A percentile compares a stretch with the other conserved stretches of the same genome.
phyloP scores from a whole-genome alignment of 345 rosid genomes.

The Trapa bicornis region DNA sequence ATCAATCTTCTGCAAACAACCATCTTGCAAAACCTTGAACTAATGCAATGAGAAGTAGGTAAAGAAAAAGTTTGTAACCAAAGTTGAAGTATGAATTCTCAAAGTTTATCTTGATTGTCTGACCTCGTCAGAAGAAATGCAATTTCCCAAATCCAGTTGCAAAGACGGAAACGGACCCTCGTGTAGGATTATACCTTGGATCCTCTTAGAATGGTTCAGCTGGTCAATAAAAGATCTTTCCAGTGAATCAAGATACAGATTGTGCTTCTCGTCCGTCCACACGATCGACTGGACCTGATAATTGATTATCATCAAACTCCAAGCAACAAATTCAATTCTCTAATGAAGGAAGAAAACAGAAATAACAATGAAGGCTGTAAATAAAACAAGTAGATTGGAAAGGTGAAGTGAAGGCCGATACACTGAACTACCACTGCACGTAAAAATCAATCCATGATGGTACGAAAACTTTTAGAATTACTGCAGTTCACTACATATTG shows the following conservation, averaged over 20 bases:
- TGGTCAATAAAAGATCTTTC: conserved; percentile 66
- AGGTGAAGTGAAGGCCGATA: neutral
- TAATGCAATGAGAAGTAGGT: conserved; percentile 13
- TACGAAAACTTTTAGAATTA: neutral
- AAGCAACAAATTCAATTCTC: neutral
- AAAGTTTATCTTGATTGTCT: conserved; percentile 4
- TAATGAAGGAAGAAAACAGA: neutral
- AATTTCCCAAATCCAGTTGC: conserved; percentile 7
- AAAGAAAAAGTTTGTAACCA: neutral
- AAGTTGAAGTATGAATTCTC: neutral
- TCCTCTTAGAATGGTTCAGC: conserved; percentile 17
- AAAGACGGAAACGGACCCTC: conserved; percentile 16
- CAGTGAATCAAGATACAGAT: conserved; percentile 34
- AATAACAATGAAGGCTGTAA: neutral
- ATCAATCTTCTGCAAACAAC: conserved; percentile 28
- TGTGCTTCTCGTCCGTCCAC: conserved; percentile 80
- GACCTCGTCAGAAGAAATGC: conserved; percentile 34
- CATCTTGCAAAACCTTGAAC: conserved; percentile 32
- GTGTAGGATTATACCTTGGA: conserved; percentile 4
- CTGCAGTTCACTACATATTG: neutral
- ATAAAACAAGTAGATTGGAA: neutral
- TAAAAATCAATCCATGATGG: neutral
- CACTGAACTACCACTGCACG: neutral
- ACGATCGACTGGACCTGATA: conserved; percentile 28
- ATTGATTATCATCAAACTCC: neutral